These are phyloP conservation scores for Neoboletus magnificus DNA, from an alignment of 768 basidiomycete species.

Conservation along the genomic window DNA sequence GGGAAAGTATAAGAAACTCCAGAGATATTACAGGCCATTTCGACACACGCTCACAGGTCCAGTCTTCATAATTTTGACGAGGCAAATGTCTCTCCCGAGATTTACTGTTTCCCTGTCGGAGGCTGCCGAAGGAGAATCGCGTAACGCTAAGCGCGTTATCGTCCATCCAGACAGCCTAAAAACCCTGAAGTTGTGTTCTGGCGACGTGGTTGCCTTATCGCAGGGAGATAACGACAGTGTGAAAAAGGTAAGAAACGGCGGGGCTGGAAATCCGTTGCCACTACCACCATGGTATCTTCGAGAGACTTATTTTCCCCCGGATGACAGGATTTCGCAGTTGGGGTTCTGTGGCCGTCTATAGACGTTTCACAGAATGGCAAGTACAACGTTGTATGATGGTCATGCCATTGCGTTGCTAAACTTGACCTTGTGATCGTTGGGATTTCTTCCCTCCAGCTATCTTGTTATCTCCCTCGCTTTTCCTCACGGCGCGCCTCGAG, in stretches of 20 bases:
- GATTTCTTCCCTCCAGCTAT: constrained; percentile 41
- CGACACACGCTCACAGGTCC: background rate
- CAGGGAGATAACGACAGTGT: constrained; percentile 32
- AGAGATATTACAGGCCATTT: background rate
- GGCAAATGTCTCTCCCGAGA: constrained; percentile 15
- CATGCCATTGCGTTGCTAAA: constrained; percentile 9
- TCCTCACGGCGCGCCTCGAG: constrained; percentile 58
- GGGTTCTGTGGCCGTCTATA: constrained; percentile 72
- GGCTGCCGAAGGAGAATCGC: constrained; percentile 37
- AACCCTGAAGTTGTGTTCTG: constrained; percentile 57
- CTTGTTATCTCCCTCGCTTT: constrained; percentile 51
- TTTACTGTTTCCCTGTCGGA: constrained; percentile 42
- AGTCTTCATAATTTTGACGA: background rate
- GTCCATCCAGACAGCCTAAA: constrained; percentile 63
- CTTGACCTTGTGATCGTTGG: constrained; percentile 9
- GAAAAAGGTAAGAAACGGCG: constrained; percentile 35
- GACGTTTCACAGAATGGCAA: constrained; percentile 58
- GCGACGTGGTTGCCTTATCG: constrained; percentile 62
- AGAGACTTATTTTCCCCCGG: constrained; percentile 15
- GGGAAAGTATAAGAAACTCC: background rate
- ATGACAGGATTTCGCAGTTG: constrained; percentile 59
- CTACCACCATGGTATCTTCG: constrained; percentile 5
- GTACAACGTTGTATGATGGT: constrained; percentile 25
- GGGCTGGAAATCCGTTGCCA: constrained; percentile 7
- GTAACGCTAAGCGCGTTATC: constrained; percentile 60